Conservation (phyloP, 768 basidiomycete species). For the Tremella yokohamensis region DNA sequence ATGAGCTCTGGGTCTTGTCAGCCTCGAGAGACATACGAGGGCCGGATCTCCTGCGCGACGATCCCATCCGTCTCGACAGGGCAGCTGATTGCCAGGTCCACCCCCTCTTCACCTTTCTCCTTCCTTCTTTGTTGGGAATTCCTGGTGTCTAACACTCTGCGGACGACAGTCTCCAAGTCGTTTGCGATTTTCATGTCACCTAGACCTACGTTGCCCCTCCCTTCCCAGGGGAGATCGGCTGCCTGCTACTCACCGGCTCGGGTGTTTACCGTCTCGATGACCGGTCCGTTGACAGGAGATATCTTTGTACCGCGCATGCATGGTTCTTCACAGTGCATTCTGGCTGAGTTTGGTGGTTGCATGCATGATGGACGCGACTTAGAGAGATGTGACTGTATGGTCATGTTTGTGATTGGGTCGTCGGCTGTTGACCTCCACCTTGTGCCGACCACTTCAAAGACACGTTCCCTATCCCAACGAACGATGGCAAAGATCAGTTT, state of each 20-base stretch:
- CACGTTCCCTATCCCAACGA: too few relatives aligned
- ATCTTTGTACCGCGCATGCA: slow-evolving; percentile 4
- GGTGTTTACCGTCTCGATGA: slow-evolving; percentile 20
- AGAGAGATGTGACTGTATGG: too few relatives aligned
- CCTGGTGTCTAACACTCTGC: slow-evolving; percentile 94
- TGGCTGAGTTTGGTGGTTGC: too few relatives aligned
- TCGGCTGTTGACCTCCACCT: too few relatives aligned
- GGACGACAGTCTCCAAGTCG: slow-evolving; percentile 60
- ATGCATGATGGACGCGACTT: too few relatives aligned
- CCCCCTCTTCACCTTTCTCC: neutral
- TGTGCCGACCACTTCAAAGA: too few relatives aligned
- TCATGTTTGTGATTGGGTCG: too few relatives aligned
- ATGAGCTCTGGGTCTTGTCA: too few relatives aligned
- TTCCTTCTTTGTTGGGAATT: slow-evolving; percentile 1
- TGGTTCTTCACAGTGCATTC: neutral
- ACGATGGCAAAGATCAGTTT: too few relatives aligned
- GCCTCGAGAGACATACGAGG: too few relatives aligned
- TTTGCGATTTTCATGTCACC: slow-evolving; percentile 97
- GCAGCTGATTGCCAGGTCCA: neutral
- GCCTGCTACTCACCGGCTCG: slow-evolving; percentile 51
- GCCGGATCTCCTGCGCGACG: too few relatives aligned
- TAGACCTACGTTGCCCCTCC: slow-evolving; percentile 57
- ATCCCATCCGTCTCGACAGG: too few relatives aligned
- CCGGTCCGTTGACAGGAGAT: slow-evolving; percentile 46
- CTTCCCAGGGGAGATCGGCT: slow-evolving; percentile 37